These are phyloP conservation scores for Bisporella sp. DNA, from an alignment of 2,329 filamentous ascomycete genomes.

Conservation along the genomic window DNA sequence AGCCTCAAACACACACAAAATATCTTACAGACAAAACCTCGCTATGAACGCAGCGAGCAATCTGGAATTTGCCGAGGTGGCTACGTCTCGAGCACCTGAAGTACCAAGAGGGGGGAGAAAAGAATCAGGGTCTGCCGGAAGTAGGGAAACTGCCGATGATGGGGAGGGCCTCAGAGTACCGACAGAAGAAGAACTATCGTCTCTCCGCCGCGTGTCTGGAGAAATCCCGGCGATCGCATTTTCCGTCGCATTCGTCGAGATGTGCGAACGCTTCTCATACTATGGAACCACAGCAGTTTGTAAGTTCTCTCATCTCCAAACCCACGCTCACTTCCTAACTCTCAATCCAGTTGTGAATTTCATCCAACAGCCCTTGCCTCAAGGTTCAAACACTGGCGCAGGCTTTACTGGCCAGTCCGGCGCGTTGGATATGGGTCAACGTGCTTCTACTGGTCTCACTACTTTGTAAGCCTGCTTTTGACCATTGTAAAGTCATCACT, in stretches of 20 bases:
- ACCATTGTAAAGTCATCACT: background rate
- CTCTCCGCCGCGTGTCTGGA: constrained; percentile 7
- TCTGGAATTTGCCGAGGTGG: too few species aligned
- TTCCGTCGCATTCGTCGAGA: constrained; percentile 53
- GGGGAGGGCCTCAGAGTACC: background rate
- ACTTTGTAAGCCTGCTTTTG: constrained; percentile 33
- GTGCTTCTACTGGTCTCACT: constrained; percentile 39
- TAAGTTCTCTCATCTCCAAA: constrained; percentile 29
- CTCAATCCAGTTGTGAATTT: constrained; percentile 35
- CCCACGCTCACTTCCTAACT: background rate
- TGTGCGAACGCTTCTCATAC: constrained; percentile 40
- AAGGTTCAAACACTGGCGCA: constrained; percentile 37
- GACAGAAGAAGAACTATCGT: constrained; percentile 1
- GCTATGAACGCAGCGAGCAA: too few species aligned
- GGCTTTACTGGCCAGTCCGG: constrained; percentile 31
- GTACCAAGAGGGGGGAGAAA: too few species aligned
- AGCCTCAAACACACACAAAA: too few species aligned
- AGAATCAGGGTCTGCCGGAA: too few species aligned
- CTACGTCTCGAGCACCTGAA: too few species aligned
- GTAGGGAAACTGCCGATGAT: too few species aligned
- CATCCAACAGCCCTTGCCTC: constrained; percentile 38
- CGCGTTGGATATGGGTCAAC: constrained; percentile 38
- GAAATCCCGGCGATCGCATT: constrained; percentile 12
- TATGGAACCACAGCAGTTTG: constrained; percentile 52
- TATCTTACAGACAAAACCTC: too few species aligned